Evolutionary conservation across 2,329 filamentous ascomycete genomes (phyloP).

Genomic region (Claviceps capensis): DNA sequence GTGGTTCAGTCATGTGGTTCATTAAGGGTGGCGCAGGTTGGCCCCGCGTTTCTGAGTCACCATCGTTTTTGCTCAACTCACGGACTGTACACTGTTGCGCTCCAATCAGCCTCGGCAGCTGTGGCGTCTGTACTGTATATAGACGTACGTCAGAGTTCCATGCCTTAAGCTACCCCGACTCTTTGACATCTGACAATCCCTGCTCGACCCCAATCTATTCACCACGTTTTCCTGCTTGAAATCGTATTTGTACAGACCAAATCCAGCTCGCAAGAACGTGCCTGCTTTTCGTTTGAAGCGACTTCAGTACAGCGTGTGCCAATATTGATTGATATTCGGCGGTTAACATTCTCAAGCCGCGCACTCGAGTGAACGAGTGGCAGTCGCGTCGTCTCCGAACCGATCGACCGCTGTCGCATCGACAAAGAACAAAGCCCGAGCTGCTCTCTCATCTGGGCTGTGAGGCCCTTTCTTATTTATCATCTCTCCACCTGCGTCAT

Average conservation of each 20-base stretch:
- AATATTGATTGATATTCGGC: no score
- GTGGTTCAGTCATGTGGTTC: slow-evolving; percentile 2
- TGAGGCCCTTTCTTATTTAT: neutral
- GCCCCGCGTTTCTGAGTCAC: neutral
- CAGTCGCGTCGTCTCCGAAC: neutral
- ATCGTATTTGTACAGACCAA: neutral
- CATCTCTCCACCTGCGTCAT: slow-evolving; percentile 15
- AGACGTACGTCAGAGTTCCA: neutral
- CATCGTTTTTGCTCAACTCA: neutral
- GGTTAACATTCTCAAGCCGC: no score
- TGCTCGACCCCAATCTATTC: neutral
- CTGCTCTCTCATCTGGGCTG: neutral
- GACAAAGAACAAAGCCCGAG: neutral
- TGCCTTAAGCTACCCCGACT: neutral
- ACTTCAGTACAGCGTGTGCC: no score
- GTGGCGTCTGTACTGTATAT: neutral
- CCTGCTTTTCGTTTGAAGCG: no score
- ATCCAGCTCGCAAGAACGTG: neutral
- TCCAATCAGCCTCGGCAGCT: slow-evolving; percentile 1
- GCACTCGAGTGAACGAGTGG: neutral
- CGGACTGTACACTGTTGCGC: neutral
- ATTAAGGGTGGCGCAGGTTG: neutral
- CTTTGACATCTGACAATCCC: neutral
- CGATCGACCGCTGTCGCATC: neutral
- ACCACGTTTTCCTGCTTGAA: neutral